phyloP scores from a whole-genome alignment of 768 basidiomycete species.

The Obba rivulosa region DNA sequence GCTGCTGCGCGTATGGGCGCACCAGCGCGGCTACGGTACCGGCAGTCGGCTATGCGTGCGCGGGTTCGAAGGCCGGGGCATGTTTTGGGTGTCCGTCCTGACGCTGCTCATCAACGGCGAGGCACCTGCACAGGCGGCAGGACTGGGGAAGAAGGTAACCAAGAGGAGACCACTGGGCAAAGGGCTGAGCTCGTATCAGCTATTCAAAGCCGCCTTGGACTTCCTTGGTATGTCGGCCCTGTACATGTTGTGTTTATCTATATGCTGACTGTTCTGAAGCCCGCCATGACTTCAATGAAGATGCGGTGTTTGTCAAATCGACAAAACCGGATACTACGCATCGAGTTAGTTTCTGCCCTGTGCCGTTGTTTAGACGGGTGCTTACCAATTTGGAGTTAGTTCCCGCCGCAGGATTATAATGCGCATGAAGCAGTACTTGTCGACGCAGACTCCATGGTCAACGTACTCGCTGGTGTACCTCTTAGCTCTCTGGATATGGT shows the following conservation, averaged over 20 bases:
- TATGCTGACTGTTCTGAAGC: conserved; percentile 35
- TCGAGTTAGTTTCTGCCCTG: conserved; percentile 33
- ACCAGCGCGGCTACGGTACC: conserved; percentile 73
- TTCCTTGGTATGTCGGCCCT: conserved; percentile 60
- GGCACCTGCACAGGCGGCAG: conserved; percentile 33
- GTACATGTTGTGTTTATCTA: neutral
- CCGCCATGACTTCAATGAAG: conserved; percentile 58
- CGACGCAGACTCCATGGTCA: conserved; percentile 71
- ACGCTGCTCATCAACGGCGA: conserved; percentile 64
- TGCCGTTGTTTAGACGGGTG: conserved; percentile 1
- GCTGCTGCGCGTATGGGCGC: conserved; percentile 86
- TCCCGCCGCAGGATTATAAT: conserved; percentile 50
- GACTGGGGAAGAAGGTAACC: conserved; percentile 15
- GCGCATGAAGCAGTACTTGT: conserved; percentile 59
- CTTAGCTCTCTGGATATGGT: conserved; percentile 76
- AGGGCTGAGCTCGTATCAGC: conserved; percentile 85
- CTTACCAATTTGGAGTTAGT: conserved; percentile 34
- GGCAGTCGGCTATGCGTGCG: conserved; percentile 51
- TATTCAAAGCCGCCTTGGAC: conserved; percentile 81
- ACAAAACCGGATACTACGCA: conserved; percentile 35
- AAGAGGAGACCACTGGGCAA: conserved; percentile 62
- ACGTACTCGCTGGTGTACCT: conserved; percentile 74
- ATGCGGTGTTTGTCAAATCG: conserved; percentile 55
- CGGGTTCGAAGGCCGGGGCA: conserved; percentile 66
- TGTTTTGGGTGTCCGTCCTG: conserved; percentile 65